Evolutionary conservation across 768 basidiomycete genomes (phyloP).

Genomic region (Pulveroboletus sp.): DNA sequence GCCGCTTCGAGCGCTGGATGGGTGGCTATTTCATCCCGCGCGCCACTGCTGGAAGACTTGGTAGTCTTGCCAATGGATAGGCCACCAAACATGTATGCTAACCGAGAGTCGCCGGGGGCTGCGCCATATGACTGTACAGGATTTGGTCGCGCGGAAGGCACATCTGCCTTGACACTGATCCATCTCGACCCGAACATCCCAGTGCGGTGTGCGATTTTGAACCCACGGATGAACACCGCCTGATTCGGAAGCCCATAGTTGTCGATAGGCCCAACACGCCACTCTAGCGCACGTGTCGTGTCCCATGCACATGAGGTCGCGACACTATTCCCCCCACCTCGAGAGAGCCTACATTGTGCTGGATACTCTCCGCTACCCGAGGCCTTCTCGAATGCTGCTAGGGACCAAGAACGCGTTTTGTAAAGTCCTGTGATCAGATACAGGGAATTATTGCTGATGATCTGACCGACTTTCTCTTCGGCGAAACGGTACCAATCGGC

Average conservation of each 20-base stretch:
- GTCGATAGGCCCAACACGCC: constrained; percentile 1
- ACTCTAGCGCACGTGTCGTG: not conserved
- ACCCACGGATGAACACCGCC: constrained; percentile 22
- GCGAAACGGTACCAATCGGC: constrained; percentile 28
- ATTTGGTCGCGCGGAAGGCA: too few species aligned
- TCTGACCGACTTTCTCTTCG: constrained; percentile 12
- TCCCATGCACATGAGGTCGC: constrained; percentile 8
- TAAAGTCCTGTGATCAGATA: constrained; percentile 25
- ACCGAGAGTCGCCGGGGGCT: too few species aligned
- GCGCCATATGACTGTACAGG: too few species aligned
- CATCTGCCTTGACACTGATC: too few species aligned
- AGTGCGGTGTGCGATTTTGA: constrained; percentile 10
- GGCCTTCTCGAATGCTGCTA: constrained; percentile 19
- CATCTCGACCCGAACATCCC: too few species aligned
- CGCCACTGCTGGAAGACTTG: not conserved
- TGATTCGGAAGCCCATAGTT: constrained; percentile 12
- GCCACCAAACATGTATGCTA: not conserved
- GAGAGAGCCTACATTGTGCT: constrained; percentile 7
- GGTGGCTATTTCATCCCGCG: not conserved
- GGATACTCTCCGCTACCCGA: not conserved
- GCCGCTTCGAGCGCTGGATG: not conserved
- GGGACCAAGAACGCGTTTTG: constrained; percentile 24
- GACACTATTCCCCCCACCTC: not conserved
- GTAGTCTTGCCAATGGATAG: not conserved
- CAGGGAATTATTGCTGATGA: constrained; percentile 22